Evolutionary conservation across 495 filamentous ascomycete species (phyloP).

Genomic region (Podospora australis): DNA sequence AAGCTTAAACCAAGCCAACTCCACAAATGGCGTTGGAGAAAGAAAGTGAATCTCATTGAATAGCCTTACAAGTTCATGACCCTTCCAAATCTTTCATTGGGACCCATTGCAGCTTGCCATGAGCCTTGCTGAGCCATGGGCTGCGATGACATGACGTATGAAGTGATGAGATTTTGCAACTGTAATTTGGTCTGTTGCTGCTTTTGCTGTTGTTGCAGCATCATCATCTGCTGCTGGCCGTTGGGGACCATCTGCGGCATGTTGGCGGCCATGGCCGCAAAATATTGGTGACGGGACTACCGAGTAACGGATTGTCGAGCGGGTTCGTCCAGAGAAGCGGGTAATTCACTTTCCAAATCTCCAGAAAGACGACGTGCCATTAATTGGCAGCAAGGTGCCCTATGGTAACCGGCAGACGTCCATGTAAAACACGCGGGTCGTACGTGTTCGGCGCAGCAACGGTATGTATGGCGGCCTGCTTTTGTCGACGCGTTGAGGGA

Average conservation of each 20-base stretch:
- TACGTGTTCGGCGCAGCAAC: no score
- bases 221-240: conserved; percentile 31
- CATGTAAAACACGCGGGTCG: no score
- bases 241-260: conserved; percentile 37
- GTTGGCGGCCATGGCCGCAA: conserved; percentile 45
- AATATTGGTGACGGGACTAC: conserved; percentile 5
- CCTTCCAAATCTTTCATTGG: conserved; percentile 27
- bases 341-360: no score
- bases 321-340: no score
- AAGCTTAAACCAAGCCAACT: no score
- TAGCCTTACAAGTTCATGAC: conserved; percentile 30
- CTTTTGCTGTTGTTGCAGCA: conserved; percentile 24
- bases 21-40: no score
- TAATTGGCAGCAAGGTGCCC: no score
- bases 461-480: no score
- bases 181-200: conserved; percentile 23
- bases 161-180: conserved; percentile 7
- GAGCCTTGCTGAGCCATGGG: conserved; percentile 13
- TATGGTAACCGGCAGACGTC: no score
- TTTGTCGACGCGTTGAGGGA: no score
- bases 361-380: no score
- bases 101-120: conserved; percentile 29
- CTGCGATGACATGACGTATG: background rate
- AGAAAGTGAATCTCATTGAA: background rate
- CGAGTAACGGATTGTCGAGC: no score